These are phyloP conservation scores for Alternaria panax DNA, from an alignment of 2,329 filamentous ascomycete genomes.

Conservation along the genomic window DNA sequence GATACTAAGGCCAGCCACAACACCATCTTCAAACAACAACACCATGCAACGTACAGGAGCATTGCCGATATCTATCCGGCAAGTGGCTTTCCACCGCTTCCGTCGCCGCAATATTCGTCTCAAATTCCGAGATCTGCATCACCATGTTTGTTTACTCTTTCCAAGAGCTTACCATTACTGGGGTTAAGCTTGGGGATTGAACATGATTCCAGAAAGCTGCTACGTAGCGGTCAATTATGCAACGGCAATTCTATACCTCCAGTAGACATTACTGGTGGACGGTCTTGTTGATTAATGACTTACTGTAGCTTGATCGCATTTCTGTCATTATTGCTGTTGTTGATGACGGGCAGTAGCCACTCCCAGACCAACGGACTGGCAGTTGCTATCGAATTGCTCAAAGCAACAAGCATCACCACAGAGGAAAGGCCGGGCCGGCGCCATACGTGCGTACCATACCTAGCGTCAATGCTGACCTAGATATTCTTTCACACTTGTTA, in stretches of 20 bases:
- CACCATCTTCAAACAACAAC: slow-evolving; percentile 12
- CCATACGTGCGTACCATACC: slow-evolving; percentile 6
- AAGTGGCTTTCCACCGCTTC: background rate
- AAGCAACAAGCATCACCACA: background rate
- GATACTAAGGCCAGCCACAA: slow-evolving; percentile 15
- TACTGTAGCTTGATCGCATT: background rate
- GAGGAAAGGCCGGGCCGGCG: slow-evolving; percentile 9
- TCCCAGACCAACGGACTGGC: background rate
- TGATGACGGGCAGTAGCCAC: background rate
- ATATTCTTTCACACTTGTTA: slow-evolving; percentile 2
- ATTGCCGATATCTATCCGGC: slow-evolving; percentile 1
- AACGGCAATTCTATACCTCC: background rate
- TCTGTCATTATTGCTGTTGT: background rate
- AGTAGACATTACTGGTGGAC: background rate
- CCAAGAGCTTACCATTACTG: background rate
- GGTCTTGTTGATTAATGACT: background rate
- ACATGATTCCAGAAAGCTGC: background rate
- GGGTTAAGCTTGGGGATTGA: background rate
- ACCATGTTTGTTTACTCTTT: background rate
- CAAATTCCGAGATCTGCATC: background rate
- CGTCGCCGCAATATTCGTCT: slow-evolving; percentile 5
- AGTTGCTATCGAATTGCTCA: background rate
- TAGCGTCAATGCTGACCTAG: slow-evolving; percentile 7
- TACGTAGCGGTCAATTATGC: background rate
- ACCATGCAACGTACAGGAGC: slow-evolving; percentile 11